Evolutionary conservation across 257 asterid species (phyloP), one percentile per base, ranked within the genome.

Genomic region (Przewalskia tangutica): DNA sequence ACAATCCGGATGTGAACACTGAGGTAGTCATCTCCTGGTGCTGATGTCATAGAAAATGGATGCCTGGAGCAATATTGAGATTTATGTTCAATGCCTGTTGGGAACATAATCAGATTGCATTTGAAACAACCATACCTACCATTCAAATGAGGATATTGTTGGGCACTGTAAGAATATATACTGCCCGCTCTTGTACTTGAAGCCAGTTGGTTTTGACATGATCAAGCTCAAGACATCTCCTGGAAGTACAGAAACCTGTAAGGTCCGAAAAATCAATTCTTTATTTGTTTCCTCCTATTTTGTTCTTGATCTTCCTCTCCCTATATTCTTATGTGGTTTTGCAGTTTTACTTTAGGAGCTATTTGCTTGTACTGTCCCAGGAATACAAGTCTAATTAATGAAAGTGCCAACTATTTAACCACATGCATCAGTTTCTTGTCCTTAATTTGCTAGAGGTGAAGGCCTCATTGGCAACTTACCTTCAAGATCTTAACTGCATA

Each of bases 1-100:
- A 93, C 96, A 8, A 90, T 88, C 20, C 97, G 93, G 80, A 95
- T 89, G 88, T 95, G 96, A 77, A 95, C 95, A 60, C 97, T 93
- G 34, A 93, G 85, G 85, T 91, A 88, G 85, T 93, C 83, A 87
- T 95, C 98, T 71, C 92, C 97, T 38, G 98, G 98, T 66, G 98
- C 98, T 83, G 98, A 95, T 81, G 97, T 95, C 46, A 95, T 88
- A 67, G 98, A 95, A 93, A 95, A 95, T 66, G 98, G 98, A 88
- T 95, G 98, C 97, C 98, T 95, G 93, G 71, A 85, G 36, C 59
- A 66, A 71, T 10, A 20, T 46, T 71, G 18, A 71, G 11, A 46
- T 20, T 3, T 11, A 46, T 6, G 58, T 71, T 71, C 16, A 46
- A 11, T 46, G 18, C 58, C 40, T 44, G 18, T 6, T 3, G 20